A percentile compares a stretch with the other conserved stretches of the same genome.
Evolutionary conservation across 1,284 basidiomycete genomes (phyloP).

Genomic region (Trichosporon coremiiforme): DNA sequence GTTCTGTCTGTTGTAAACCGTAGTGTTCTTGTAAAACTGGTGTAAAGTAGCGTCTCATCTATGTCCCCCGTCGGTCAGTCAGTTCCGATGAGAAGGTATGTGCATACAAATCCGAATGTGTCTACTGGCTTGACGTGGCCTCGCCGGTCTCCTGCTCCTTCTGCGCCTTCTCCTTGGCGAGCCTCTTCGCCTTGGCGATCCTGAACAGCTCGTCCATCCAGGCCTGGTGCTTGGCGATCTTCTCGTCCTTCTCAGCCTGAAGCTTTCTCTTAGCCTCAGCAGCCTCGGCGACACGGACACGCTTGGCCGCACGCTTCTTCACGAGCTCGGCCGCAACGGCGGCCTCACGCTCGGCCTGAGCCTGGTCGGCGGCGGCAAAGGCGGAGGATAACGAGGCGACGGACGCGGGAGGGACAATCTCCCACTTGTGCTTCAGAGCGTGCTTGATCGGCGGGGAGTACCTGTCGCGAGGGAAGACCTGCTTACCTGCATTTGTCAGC

Average conservation of each 20-base stretch:
- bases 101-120: conserved; percentile 16
- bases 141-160: conserved; percentile 4
- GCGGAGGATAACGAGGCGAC: conserved; percentile 9
- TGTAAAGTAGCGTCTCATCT: not conserved
- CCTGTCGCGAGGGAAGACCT: conserved; percentile 22
- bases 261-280: not conserved
- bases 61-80: not conserved
- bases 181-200: conserved; percentile 12
- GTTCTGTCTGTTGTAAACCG: conserved; percentile 1
- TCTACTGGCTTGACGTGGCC: conserved; percentile 3
- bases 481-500: conserved; percentile 14
- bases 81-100: conserved; percentile 17
- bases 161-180: not conserved
- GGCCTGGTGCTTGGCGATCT: conserved; percentile 8
- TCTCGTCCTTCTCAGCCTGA: conserved; percentile 7
- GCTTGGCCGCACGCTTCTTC: conserved; percentile 16
- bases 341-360: conserved; percentile 10
- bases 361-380: conserved; percentile 13
- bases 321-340: not conserved
- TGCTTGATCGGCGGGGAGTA: conserved; percentile 14
- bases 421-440: conserved; percentile 24
- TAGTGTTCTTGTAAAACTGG: not conserved
- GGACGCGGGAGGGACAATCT: conserved; percentile 8
- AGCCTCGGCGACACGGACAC: conserved; percentile 12
- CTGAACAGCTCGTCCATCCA: conserved; percentile 15